Conservation (phyloP, 148 eudicot species). For the Cornus florida region DNA sequence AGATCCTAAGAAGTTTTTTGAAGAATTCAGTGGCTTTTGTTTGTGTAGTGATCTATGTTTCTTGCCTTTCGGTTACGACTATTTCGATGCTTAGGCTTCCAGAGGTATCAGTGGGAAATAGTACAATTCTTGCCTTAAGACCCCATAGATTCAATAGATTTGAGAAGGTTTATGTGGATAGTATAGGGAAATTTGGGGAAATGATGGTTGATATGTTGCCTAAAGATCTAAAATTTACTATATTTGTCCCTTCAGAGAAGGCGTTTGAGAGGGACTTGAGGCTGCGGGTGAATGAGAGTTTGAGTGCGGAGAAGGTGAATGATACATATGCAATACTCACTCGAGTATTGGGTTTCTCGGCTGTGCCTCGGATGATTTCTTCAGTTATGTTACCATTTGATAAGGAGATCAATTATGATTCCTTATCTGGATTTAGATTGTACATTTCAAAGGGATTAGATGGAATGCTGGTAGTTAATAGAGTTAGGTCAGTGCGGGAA, state of each 20-base stretch:
- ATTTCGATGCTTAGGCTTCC: slow-evolving; percentile 54
- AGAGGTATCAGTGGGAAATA: slow-evolving; percentile 22
- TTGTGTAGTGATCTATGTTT: slow-evolving; percentile 32
- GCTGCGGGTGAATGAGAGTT: slow-evolving; percentile 38
- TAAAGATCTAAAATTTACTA: slow-evolving; percentile 68
- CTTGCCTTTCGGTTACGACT: slow-evolving; percentile 41
- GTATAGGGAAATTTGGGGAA: slow-evolving; percentile 57
- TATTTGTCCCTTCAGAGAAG: slow-evolving; percentile 67
- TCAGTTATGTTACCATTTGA: slow-evolving; percentile 38
- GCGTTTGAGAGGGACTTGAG: slow-evolving; percentile 67
- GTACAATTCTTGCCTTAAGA: slow-evolving; percentile 3
- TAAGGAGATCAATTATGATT: slow-evolving; percentile 51
- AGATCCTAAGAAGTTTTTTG: slow-evolving; percentile 23
- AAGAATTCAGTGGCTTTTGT: slow-evolving; percentile 36
- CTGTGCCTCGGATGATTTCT: slow-evolving; percentile 58
- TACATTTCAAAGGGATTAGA: slow-evolving; percentile 44
- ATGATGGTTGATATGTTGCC: slow-evolving; percentile 79
- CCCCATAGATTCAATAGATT: slow-evolving; percentile 13
- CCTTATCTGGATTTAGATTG: slow-evolving; percentile 60
- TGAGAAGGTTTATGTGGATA: neutral
- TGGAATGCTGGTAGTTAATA: slow-evolving; percentile 62
- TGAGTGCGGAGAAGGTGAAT: slow-evolving; percentile 32
- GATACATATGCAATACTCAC: slow-evolving; percentile 66
- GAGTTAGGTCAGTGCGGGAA: slow-evolving; percentile 46
- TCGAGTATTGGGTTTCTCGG: slow-evolving; percentile 71